A percentile compares a stretch with the other conserved stretches of the same genome.
These are phyloP conservation scores for Lycium ferocissimum DNA, from an alignment of 257 asterid genomes.

Conservation along the genomic window DNA sequence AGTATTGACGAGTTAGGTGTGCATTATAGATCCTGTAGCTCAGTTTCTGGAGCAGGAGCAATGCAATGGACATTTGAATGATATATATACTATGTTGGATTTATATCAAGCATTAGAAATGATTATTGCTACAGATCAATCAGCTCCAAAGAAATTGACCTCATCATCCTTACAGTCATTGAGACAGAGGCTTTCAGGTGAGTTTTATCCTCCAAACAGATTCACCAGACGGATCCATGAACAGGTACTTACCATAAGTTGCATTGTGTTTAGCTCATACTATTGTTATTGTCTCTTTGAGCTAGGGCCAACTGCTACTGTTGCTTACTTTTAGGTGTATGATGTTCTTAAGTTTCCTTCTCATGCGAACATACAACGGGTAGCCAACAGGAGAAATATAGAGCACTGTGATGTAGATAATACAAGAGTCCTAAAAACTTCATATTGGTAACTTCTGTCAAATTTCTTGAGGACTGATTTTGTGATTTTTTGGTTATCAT, in stretches of 20 bases:
- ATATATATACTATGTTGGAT: slow-evolving; percentile 58
- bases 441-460: slow-evolving; percentile 57
- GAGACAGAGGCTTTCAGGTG: slow-evolving; percentile 50
- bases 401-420: slow-evolving; percentile 61
- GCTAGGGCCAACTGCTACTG: slow-evolving; percentile 27
- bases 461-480: background rate
- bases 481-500: background rate
- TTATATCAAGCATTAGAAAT: slow-evolving; percentile 70
- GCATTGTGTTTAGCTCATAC: background rate
- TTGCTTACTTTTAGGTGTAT: slow-evolving; percentile 60
- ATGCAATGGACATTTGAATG: slow-evolving; percentile 56
- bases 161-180: slow-evolving; percentile 50
- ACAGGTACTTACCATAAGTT: slow-evolving; percentile 58
- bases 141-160: slow-evolving; percentile 53
- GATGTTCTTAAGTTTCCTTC: slow-evolving; percentile 65
- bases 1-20: slow-evolving; percentile 28
- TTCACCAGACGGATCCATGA: slow-evolving; percentile 47
- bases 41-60: slow-evolving; percentile 50
- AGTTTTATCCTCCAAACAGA: slow-evolving; percentile 40
- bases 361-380: slow-evolving; percentile 64
- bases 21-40: slow-evolving; percentile 56
- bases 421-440: slow-evolving; percentile 71
- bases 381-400: slow-evolving; percentile 62
- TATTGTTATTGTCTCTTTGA: slow-evolving; percentile 24
- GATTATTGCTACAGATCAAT: slow-evolving; percentile 59